Conservation (phyloP, 2,329 filamentous ascomycete genomes). For the Calonectria fujianensis region DNA sequence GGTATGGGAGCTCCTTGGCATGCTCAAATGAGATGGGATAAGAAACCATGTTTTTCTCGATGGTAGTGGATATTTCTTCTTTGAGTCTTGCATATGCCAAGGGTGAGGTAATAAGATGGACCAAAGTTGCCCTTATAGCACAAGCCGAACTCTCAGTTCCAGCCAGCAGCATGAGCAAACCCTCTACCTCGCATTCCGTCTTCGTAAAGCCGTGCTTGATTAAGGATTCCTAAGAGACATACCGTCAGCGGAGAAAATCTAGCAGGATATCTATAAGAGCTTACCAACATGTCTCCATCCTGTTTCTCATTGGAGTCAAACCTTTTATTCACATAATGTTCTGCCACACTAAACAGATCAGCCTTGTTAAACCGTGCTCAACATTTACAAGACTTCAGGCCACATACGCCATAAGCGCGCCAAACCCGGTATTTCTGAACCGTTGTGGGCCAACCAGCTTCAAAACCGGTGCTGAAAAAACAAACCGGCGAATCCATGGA, state of each 20-base stretch:
- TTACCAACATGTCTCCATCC: neutral
- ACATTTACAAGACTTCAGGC: neutral
- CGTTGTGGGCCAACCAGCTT: neutral
- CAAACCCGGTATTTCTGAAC: neutral
- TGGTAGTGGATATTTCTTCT: neutral
- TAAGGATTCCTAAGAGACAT: neutral
- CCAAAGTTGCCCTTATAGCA: neutral
- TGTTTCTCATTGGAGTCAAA: slow-evolving; percentile 4
- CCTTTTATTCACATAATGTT: neutral
- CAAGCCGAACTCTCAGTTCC: slow-evolving; percentile 4
- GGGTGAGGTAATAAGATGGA: neutral
- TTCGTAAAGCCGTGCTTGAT: slow-evolving; percentile 4
- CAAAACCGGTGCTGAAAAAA: neutral
- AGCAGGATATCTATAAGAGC: neutral
- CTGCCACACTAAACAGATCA: neutral
- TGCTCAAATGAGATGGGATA: slow-evolving; percentile 5
- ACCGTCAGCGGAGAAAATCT: neutral
- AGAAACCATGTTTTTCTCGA: neutral
- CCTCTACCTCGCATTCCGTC: slow-evolving; percentile 1
- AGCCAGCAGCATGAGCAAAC: neutral
- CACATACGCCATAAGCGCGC: neutral
- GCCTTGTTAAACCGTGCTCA: neutral
- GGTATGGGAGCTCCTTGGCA: neutral
- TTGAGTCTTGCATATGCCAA: slow-evolving; percentile 2
- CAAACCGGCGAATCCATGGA: neutral